Percentiles rank a stretch among this genome's conserved stretches.
Evolutionary conservation across 75 land plant species (phyloP).

Genomic region (Selaginella moellendorffii): DNA sequence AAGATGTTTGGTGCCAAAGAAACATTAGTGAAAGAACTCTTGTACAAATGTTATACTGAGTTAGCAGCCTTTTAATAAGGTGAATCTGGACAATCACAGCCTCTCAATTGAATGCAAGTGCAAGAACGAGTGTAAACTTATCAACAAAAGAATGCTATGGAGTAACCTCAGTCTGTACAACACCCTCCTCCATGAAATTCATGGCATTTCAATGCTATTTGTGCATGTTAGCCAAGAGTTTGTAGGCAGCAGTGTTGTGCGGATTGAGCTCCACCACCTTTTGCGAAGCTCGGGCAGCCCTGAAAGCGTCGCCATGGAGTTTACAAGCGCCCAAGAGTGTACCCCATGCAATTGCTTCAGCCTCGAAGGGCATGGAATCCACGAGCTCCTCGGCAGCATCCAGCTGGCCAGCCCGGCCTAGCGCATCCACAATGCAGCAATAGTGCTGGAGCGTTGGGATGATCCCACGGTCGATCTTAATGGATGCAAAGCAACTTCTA

Average conservation of each 20-base stretch:
- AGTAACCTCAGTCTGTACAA: too few species aligned
- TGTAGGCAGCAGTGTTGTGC: not conserved
- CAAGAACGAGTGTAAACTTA: too few species aligned
- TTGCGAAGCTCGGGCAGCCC: not conserved
- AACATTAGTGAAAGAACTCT: too few species aligned
- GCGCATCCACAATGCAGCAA: slow-evolving; percentile 11
- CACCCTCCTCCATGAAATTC: too few species aligned
- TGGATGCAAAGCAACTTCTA: slow-evolving; percentile 5
- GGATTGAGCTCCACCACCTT: not conserved
- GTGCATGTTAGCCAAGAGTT: not conserved
- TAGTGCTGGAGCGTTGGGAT: not conserved
- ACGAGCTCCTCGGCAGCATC: slow-evolving; percentile 6
- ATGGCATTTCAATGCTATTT: too few species aligned
- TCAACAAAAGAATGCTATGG: too few species aligned
- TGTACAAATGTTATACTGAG: too few species aligned
- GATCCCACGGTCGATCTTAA: slow-evolving; percentile 1
- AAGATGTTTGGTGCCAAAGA: too few species aligned
- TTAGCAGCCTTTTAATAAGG: too few species aligned
- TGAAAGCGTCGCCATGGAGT: not conserved
- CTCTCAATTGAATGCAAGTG: too few species aligned
- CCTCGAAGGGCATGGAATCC: not conserved
- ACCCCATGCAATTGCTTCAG: not conserved
- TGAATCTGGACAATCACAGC: too few species aligned
- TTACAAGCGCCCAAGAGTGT: not conserved
- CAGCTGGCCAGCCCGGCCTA: slow-evolving; percentile 10